Evolutionary conservation across 2,329 filamentous ascomycete species (phyloP), one percentile per base, ranked within the genome.

Genomic region (Biscogniauxia sp.): DNA sequence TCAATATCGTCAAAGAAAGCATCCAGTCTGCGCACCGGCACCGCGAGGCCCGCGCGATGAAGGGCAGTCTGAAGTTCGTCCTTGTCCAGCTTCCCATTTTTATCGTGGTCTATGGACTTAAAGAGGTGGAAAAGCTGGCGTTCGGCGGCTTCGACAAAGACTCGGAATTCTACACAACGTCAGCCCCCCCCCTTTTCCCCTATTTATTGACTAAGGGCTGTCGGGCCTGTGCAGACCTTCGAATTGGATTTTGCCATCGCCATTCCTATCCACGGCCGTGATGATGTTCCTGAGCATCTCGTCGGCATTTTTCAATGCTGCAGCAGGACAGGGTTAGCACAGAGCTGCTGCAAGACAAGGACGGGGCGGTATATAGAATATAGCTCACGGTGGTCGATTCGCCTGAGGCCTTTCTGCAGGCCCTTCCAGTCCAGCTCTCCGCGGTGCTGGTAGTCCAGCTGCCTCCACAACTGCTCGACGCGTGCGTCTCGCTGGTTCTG

Each of bases 1-100:
- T 99, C 95, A 69, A 99, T 90, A 73, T 97, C 90, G 65, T 85
- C 79, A 73, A 99, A 97, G 79, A 99, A 98, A 64, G 88, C 85
- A 65, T 92, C 85, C 53, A 99, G 79, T 71, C 92, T 90, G 58
- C 88, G 85, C 67, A 82, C 87, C 20, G 93, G 90, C 13, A 98
- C 89, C 8, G 87, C 84, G 55, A 99, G 82, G 37, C 93, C 93
- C 49, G 92, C 90, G 56, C 82, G 84, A 62, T 88, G 81, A 72
- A 97, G 96, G 9, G 94, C 95, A 41, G 81, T 77, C 65, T 87
- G 87, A 54, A 99, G 82, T 79, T 98, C 94, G n/a, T 81, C 80
- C 76, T 92, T 93, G 71, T 96, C 92, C 62, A 99, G 83, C 73
- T 89, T 90, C 50, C 94, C 94, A 75, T 96, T 91, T 65, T 88